Percentiles rank a stretch among this genome's conserved stretches.
These are phyloP conservation scores for Geranomyces michiganensis DNA, from an alignment of 192 early-diverging fungal genomes.

Conservation along the genomic window DNA sequence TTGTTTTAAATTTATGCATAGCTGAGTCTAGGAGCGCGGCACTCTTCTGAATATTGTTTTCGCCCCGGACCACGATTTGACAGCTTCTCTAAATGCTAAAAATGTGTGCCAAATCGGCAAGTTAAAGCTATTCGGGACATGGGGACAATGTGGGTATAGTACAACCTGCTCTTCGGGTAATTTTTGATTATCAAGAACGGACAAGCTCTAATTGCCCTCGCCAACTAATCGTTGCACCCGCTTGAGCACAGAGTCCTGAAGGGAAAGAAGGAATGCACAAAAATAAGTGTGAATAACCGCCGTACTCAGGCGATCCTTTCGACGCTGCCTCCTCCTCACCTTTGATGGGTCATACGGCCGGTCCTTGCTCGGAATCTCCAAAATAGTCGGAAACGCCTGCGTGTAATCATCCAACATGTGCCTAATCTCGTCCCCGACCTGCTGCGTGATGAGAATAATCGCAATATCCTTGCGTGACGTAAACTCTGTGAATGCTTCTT, in stretches of 20 bases:
- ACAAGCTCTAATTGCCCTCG: slow-evolving; percentile 23
- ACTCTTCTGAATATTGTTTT: too few species aligned
- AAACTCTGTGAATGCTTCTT: slow-evolving; percentile 78
- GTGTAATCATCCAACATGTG: slow-evolving; percentile 86
- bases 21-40: too few species aligned
- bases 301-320: too few species aligned
- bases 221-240: slow-evolving; percentile 58
- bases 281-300: background rate
- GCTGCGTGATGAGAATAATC: slow-evolving; percentile 97
- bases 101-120: too few species aligned
- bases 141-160: too few species aligned
- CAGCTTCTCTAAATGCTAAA: too few species aligned
- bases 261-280: background rate
- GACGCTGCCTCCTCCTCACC: slow-evolving; percentile 23
- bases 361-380: slow-evolving; percentile 99
- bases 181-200: too few species aligned
- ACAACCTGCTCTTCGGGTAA: too few species aligned
- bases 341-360: slow-evolving; percentile 90
- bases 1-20: too few species aligned
- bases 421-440: slow-evolving; percentile 92
- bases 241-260: slow-evolving; percentile 57
- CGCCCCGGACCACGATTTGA: too few species aligned
- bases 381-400: slow-evolving; percentile 92
- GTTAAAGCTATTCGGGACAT: too few species aligned
- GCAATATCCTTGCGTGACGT: slow-evolving; percentile 95